Conservation (phyloP, 2,329 filamentous ascomycete genomes). For the Calonectria henricotiae region DNA sequence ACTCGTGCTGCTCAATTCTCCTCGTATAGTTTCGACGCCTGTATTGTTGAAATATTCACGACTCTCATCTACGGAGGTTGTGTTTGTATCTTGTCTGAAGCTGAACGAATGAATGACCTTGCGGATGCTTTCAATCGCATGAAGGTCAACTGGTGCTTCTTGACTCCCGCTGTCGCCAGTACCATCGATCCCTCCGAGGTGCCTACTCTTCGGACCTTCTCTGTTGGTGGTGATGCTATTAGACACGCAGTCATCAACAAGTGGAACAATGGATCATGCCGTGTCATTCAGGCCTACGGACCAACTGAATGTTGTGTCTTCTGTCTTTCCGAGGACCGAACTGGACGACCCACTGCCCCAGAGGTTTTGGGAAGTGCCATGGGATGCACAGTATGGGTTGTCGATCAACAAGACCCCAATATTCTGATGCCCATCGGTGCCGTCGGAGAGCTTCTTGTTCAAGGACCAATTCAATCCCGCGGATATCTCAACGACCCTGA, state of each 20-base stretch:
- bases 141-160: constrained; percentile 37
- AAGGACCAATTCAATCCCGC: constrained; percentile 20
- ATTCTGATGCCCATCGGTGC: constrained; percentile 24
- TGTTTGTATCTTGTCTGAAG: constrained; percentile 46
- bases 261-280: constrained; percentile 15
- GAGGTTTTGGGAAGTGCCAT: constrained; percentile 4
- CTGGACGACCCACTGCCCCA: neutral
- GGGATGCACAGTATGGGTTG: constrained; percentile 21
- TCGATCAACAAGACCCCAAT: constrained; percentile 13
- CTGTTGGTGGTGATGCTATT: constrained; percentile 15
- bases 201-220: constrained; percentile 6
- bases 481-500: constrained; percentile 26
- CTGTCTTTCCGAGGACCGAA: constrained; percentile 10
- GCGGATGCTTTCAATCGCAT: constrained; percentile 39
- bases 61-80: constrained; percentile 46
- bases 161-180: constrained; percentile 31
- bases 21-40: constrained; percentile 47
- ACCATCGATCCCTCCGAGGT: constrained; percentile 8
- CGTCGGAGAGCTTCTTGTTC: constrained; percentile 26
- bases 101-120: constrained; percentile 42
- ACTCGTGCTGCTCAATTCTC: constrained; percentile 44
- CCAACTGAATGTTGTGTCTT: constrained; percentile 20
- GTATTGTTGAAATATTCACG: constrained; percentile 43
- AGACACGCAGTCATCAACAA: constrained; percentile 21
- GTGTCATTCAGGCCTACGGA: constrained; percentile 18